Conservation (phyloP, 768 basidiomycete species). For the Galerina marginata region DNA sequence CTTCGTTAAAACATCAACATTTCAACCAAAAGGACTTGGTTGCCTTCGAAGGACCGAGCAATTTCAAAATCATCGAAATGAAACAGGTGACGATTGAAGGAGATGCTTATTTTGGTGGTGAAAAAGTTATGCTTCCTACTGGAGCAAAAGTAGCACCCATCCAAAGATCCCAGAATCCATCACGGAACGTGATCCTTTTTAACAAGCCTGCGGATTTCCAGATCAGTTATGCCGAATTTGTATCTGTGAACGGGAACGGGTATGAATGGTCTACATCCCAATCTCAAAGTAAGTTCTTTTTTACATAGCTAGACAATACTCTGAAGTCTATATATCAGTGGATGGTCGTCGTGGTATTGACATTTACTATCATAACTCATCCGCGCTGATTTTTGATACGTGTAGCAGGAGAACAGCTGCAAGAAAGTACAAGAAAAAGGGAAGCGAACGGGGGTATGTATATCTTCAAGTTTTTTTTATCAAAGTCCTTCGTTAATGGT, state of each 20-base stretch:
- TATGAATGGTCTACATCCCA: neutral
- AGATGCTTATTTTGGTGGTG: neutral
- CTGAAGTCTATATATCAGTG: too few relatives aligned
- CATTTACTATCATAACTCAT: too few relatives aligned
- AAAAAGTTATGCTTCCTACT: neutral
- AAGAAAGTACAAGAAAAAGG: too few relatives aligned
- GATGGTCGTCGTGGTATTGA: too few relatives aligned
- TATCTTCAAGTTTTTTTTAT: too few relatives aligned
- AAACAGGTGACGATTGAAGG: neutral
- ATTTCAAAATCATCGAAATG: neutral
- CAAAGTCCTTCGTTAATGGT: too few relatives aligned
- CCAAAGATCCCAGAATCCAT: neutral
- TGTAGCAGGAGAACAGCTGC: too few relatives aligned
- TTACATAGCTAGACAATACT: too few relatives aligned
- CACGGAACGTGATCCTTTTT: neutral
- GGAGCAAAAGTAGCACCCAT: neutral
- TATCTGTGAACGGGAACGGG: neutral
- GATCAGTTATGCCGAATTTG: neutral
- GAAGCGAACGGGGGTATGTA: too few relatives aligned
- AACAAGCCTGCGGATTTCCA: neutral
- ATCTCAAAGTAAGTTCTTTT: too few relatives aligned
- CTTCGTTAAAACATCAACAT: too few relatives aligned
- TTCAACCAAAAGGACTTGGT: neutral
- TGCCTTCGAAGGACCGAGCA: neutral
- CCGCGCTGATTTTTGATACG: too few relatives aligned